phyloP scores from a whole-genome alignment of 441 rosid genomes.

The Raphanus hybrid region DNA sequence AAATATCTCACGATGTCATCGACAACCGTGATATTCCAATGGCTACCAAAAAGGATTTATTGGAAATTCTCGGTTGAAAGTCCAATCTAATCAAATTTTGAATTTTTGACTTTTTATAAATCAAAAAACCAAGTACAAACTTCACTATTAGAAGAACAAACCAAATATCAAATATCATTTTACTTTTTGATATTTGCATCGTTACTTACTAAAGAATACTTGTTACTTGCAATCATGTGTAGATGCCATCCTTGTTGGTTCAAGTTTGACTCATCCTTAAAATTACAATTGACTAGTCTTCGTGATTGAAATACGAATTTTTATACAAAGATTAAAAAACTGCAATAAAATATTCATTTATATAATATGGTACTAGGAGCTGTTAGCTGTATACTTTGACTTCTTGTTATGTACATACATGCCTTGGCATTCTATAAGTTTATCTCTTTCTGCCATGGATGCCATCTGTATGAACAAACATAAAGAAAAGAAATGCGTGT shows the following conservation, averaged over 20 bases:
- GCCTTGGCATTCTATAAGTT: background rate
- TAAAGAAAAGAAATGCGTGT: background rate
- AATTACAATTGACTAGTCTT: background rate
- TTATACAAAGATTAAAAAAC: background rate
- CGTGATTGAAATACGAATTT: background rate
- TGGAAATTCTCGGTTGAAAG: no score
- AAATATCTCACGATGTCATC: no score
- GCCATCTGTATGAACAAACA: slow-evolving; percentile 6
- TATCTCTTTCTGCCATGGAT: background rate
- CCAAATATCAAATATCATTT: no score
- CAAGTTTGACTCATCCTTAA: background rate
- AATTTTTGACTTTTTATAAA: no score
- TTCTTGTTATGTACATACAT: background rate
- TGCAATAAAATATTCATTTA: background rate
- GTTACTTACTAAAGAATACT: no score
- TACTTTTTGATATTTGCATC: no score
- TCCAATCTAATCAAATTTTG: no score
- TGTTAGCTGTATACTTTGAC: background rate
- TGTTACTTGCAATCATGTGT: background rate
- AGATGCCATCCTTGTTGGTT: background rate
- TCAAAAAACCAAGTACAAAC: no score
- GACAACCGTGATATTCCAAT: no score
- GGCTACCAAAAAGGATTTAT: no score
- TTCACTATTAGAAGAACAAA: no score
- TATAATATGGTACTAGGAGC: background rate